A percentile compares a stretch with the other conserved stretches of the same genome.
Conservation (phyloP, 2,329 filamentous ascomycete species). For the Alternaria incomplexa region DNA sequence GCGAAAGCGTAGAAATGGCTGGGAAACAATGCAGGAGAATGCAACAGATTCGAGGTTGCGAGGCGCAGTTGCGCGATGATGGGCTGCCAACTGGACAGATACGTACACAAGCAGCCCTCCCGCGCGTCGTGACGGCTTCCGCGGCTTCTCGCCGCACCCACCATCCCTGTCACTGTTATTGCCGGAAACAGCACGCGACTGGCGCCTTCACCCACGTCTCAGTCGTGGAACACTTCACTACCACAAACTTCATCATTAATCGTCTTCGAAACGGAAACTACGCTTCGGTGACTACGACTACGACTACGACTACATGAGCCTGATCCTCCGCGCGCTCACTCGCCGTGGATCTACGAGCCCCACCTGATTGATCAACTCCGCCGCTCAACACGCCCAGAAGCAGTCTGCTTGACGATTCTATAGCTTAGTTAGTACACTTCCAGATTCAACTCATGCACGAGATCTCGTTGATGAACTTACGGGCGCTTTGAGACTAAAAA, state of each 20-base stretch:
- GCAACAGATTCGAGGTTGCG: not conserved
- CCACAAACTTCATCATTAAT: not conserved
- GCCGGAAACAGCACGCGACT: not conserved
- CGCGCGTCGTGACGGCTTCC: slow-evolving; percentile 16
- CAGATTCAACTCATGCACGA: not conserved
- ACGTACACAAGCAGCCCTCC: slow-evolving; percentile 7
- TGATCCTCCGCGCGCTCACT: not conserved
- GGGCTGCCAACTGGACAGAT: slow-evolving; percentile 9
- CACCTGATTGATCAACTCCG: not conserved
- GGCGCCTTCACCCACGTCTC: not conserved
- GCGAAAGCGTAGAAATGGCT: not conserved
- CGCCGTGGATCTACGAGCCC: not conserved
- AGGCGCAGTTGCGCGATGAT: slow-evolving; percentile 4
- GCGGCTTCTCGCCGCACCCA: slow-evolving; percentile 13
- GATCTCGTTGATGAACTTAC: not conserved
- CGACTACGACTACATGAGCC: not conserved
- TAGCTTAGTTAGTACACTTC: not conserved
- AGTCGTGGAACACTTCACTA: not conserved
- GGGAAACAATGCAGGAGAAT: not conserved
- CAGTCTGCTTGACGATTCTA: not conserved
- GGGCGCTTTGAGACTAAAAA: not conserved
- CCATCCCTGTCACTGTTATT: slow-evolving; percentile 9
- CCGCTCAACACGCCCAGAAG: not conserved
- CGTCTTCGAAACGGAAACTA: not conserved
- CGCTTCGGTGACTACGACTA: not conserved